Base-by-base conservation (phyloP, 2,329 filamentous ascomycete genomes). In the Arthrobotrys iridis region DNA sequence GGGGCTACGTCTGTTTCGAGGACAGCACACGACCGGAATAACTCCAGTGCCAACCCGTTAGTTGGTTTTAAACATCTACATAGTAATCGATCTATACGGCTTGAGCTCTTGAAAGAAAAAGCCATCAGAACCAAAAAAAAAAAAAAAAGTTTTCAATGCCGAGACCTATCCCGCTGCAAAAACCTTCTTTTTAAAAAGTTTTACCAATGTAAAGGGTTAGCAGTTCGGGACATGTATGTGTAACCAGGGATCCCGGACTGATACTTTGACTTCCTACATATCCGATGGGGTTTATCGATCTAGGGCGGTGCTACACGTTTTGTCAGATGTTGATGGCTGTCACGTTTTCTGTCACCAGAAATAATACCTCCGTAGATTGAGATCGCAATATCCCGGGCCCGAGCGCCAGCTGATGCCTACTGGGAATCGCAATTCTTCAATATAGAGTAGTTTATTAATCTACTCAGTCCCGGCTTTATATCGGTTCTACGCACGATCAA, bases 321-420 rank as follows among this genome's bases (percentile, higher is more conserved):
- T 67, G 64, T 67, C 20, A 46, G 50, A 59, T n/a, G 30, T 59
- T 48, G 41, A 59, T 40, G 40, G 28, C n/a, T 67, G 52, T 67
- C 64, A 67, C 64, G 64, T 67, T 67, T 57, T 66, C 52, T 26
- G 26, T 43, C 48, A 18, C 30, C 5, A 40, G 40, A 55, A 48
- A 46, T 50, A 28, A 66, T 66, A 57, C 33, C n/a, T 55, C 62
- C 60, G 26, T 66, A 33, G 41, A 52, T 24, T 48, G 28, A 55
- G 41, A 66, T 66, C 62, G 52, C 22, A 41, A 66, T 48, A 57
- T 15, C 28, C 62, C 48, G 48, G 46, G 24, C 28, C 62, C 48
- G 48, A 57, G 58, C 37, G 58, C 58, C 24, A n/a, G n/a, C 10
- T 45, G 15, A 43, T 30, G 22, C 48, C 33, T 37, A 13, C 20